Conservation (phyloP, 2,329 filamentous ascomycete genomes). For the Scorias spongiosa region DNA sequence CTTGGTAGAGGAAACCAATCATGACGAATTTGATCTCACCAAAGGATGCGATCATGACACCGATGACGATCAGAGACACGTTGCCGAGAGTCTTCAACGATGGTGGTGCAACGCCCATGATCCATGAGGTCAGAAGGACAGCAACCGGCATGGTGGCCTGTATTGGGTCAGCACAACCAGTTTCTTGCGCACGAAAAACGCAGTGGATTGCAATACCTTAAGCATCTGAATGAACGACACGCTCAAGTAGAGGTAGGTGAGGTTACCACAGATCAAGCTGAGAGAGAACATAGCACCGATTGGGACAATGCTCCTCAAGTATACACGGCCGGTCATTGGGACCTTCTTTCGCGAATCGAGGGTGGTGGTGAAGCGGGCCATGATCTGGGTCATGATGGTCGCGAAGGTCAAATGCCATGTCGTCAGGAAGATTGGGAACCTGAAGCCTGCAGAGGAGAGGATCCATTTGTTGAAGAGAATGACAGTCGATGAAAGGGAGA, state of each 20-base stretch:
- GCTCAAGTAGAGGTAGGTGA: conserved; percentile 87
- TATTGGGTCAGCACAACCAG: background rate
- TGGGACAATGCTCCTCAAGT: conserved; percentile 82
- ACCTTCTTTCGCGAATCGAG: conserved; percentile 92
- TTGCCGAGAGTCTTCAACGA: conserved; percentile 82
- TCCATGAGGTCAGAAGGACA: conserved; percentile 80
- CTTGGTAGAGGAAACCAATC: conserved; percentile 64
- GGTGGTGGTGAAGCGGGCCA: conserved; percentile 75
- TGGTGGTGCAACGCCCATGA: conserved; percentile 66
- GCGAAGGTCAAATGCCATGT: conserved; percentile 94
- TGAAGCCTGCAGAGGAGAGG: conserved; percentile 69
- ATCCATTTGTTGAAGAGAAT: conserved; percentile 99
- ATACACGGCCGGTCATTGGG: conserved; percentile 91
- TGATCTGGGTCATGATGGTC: conserved; percentile 82
- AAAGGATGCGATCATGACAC: conserved; percentile 85
- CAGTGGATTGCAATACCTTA: conserved; percentile 45
- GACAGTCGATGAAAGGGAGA: conserved; percentile 77
- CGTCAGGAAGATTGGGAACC: conserved; percentile 62
- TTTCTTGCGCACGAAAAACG: background rate
- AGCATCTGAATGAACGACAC: conserved; percentile 99
- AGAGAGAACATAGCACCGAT: conserved; percentile 94
- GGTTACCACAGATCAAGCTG: conserved; percentile 89
- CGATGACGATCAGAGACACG: conserved; percentile 85
- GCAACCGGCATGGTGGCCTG: conserved; percentile 90
- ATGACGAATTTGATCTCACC: conserved; percentile 90